phyloP scores from a whole-genome alignment of 345 rosid genomes.

The Populus euphratica region DNA sequence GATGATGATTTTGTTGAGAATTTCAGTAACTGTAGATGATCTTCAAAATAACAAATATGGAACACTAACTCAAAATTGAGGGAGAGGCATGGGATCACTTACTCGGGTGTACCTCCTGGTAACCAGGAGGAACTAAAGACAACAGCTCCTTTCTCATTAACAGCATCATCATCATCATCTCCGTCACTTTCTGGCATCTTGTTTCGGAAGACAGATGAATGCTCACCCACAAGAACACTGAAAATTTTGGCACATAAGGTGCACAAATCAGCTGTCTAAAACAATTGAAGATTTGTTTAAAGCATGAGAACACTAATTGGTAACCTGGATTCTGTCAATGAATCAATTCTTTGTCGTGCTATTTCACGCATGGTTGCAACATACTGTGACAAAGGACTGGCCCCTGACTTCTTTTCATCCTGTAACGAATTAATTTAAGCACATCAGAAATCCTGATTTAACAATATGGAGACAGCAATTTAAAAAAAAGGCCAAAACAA shows the following conservation, averaged over 20 bases:
- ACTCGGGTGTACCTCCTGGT: slow-evolving; percentile 66
- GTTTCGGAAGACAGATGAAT: slow-evolving; percentile 52
- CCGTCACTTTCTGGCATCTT: slow-evolving; percentile 49
- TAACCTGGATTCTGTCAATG: slow-evolving; percentile 83
- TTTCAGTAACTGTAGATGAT: neutral
- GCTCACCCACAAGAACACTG: slow-evolving; percentile 87
- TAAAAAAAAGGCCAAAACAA: neutral
- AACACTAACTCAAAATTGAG: neutral
- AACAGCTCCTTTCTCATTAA: slow-evolving; percentile 46
- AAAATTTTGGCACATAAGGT: slow-evolving; percentile 8
- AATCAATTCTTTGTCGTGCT: slow-evolving; percentile 64
- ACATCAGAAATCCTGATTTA: neutral
- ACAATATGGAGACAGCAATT: neutral
- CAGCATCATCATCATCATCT: slow-evolving; percentile 43
- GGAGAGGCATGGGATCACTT: slow-evolving; percentile 18
- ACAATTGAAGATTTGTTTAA: neutral
- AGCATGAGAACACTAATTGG: neutral
- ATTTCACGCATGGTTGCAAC: slow-evolving; percentile 48
- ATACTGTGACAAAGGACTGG: slow-evolving; percentile 67
- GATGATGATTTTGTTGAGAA: neutral
- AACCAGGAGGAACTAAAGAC: slow-evolving; percentile 84
- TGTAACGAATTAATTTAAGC: slow-evolving; percentile 18
- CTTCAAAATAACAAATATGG: neutral
- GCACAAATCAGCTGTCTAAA: slow-evolving; percentile 5
- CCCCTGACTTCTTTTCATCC: slow-evolving; percentile 62